Conservation (phyloP, 345 rosid genomes). For the Pistacia integerrima region DNA sequence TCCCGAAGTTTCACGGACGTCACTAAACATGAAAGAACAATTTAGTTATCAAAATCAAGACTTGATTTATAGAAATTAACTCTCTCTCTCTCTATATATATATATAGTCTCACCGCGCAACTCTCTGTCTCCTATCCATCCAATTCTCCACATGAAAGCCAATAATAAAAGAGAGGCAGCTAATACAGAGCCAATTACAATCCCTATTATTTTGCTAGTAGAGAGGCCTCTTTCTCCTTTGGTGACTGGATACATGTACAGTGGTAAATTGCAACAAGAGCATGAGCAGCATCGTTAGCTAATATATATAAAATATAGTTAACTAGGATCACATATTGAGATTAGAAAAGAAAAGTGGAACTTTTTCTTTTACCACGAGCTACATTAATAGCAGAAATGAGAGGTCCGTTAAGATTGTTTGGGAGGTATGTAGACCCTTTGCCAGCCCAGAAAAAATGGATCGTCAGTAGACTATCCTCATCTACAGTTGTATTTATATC, state of each 20-base stretch:
- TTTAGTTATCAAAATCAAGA: too few species aligned
- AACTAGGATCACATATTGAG: not conserved
- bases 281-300: too few species aligned
- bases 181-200: too few species aligned
- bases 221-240: not conserved
- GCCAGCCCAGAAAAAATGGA: conserved; percentile 22
- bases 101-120: not conserved
- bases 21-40: too few species aligned
- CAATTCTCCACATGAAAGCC: conserved; percentile 20
- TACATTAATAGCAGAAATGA: conserved; percentile 26
- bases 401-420: conserved; percentile 19
- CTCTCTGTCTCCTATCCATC: conserved; percentile 21
- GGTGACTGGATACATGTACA: not conserved
- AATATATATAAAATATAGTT: too few species aligned
- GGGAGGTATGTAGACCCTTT: not conserved
- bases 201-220: too few species aligned
- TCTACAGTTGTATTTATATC: not conserved
- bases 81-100: too few species aligned
- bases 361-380: not conserved
- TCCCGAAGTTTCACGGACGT: too few species aligned
- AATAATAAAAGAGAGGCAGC: conserved; percentile 14
- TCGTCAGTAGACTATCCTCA: not conserved
- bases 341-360: not conserved
- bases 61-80: too few species aligned
- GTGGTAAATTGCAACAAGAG: too few species aligned